Base-by-base conservation (phyloP, 1,139 yeast genomes). In the Magnusiomyces tetraspermus region DNA sequence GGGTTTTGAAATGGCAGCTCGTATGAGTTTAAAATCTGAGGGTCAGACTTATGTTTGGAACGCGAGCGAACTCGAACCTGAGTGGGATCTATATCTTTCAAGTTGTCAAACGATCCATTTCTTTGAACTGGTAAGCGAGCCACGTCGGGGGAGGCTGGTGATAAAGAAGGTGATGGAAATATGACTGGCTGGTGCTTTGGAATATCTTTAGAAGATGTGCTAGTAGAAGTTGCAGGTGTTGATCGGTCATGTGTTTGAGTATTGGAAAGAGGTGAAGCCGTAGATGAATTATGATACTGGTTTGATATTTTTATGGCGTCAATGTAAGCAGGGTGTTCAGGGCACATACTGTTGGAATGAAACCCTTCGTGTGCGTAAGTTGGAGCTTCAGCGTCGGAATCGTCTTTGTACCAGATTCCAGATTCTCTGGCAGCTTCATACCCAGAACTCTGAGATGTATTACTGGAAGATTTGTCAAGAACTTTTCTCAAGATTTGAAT, bases 401-500 rank as follows among this genome's bases (percentile, higher is more conserved):
- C 42, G 42, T 38, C 42, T 38, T 38, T 38, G 15, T 8, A 15
- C 42, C 42, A 38, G 8, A 38, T 38, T 5, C 42, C 42, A 6
- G 42, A 38, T 38, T 38, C 42, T 38, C 42, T 17, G 24, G 42
- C 42, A 19, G 40, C 40, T 10, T 22, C 42, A 15, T 38, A 19
- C 3, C 17, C 13, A 38, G 42, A 38, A 38, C 21, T 17, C 21
- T 38, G 42, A 17, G 42, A 38, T 1, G 57, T 51, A 10, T 48
- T 50, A 26, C 48, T 55, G 17, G 63, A 58, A 10, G 65, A 58
- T 51, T 68, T 71, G 50, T 75, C 75, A 57, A 77, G 64, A 0
- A 82, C 72, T 54, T 75, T 71, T 51, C 83, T 70, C 51, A 80
- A 60, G 15, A 76, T 65, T 51, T 77, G 76, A 49, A 76, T 84